Evolutionary conservation across 768 basidiomycete species (phyloP).

Genomic region (Steccherinum ochraceum): DNA sequence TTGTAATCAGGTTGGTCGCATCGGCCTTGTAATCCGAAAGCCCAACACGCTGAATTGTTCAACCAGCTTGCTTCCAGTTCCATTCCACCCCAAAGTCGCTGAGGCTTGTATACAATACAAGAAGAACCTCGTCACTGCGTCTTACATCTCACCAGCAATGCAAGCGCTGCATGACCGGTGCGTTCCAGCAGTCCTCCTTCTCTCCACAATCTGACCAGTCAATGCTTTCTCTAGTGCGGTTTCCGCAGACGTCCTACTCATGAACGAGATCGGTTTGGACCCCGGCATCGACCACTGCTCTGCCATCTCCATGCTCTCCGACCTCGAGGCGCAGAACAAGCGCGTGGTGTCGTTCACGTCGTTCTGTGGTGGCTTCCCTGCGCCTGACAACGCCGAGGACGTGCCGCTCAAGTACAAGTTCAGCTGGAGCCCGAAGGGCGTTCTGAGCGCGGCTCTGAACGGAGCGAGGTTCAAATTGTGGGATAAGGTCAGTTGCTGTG

Average conservation of each 20-base stretch:
- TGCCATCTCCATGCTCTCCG: slow-evolving; percentile 62
- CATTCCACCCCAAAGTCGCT: slow-evolving; percentile 67
- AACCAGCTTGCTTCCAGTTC: slow-evolving; percentile 69
- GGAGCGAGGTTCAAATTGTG: slow-evolving; percentile 58
- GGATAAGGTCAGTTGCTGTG: slow-evolving; percentile 47
- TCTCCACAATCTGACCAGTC: not conserved
- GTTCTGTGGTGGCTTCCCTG: slow-evolving; percentile 91
- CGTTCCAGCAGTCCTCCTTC: slow-evolving; percentile 13
- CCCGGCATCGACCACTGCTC: slow-evolving; percentile 89
- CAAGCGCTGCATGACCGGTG: slow-evolving; percentile 53
- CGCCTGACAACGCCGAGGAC: slow-evolving; percentile 50
- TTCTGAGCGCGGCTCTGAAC: slow-evolving; percentile 75
- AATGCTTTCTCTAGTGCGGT: slow-evolving; percentile 39
- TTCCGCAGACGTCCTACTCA: slow-evolving; percentile 57
- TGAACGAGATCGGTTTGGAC: slow-evolving; percentile 89
- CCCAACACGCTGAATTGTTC: not conserved
- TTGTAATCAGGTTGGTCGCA: slow-evolving; percentile 73
- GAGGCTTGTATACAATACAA: slow-evolving; percentile 59
- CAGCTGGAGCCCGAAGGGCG: slow-evolving; percentile 89
- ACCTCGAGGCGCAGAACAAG: slow-evolving; percentile 45
- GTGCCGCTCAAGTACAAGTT: slow-evolving; percentile 88
- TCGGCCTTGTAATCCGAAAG: not conserved
- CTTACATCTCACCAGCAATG: slow-evolving; percentile 84
- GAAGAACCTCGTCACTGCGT: slow-evolving; percentile 86
- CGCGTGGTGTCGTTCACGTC: slow-evolving; percentile 70